Conservation (phyloP, 306 rosid species). For the Lupinus albus region DNA sequence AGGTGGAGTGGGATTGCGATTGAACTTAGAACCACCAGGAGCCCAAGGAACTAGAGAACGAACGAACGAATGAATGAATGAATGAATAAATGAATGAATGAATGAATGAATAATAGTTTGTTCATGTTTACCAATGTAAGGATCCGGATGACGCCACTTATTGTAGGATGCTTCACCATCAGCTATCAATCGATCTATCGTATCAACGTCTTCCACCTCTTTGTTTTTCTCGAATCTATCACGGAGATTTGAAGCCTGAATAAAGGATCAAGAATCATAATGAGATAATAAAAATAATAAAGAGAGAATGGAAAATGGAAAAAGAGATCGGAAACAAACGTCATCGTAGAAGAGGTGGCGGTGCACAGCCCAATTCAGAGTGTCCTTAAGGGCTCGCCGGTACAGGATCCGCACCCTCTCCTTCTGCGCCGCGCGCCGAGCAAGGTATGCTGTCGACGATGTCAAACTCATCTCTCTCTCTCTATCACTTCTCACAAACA, state of each 20-base stretch:
- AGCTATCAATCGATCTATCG: conserved; percentile 62
- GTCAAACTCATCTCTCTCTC: conserved; percentile 46
- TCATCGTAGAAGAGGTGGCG: conserved; percentile 94
- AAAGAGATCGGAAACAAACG: conserved; percentile 38
- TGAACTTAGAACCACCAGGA: conserved; percentile 95
- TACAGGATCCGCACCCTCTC: conserved; percentile 95
- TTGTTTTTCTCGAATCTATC: conserved; percentile 79
- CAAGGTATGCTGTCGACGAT: conserved; percentile 61
- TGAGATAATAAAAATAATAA: neutral
- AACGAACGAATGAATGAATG: no score
- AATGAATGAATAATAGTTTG: no score
- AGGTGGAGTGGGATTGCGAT: conserved; percentile 92
- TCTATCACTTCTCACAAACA: neutral
- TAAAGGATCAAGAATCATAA: neutral
- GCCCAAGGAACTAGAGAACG: conserved; percentile 99
- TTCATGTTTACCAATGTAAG: conserved; percentile 83
- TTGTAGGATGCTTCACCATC: conserved; percentile 63
- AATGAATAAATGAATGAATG: no score
- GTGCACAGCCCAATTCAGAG: conserved; percentile 98
- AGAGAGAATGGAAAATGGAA: neutral
- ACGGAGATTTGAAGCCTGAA: conserved; percentile 85
- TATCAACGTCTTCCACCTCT: conserved; percentile 71
- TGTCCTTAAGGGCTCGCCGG: conserved; percentile 85
- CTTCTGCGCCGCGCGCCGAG: conserved; percentile 92
- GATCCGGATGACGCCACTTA: conserved; percentile 86